Evolutionary conservation across 2,329 filamentous ascomycete species (phyloP).

Genomic region (Xylariales sp.): DNA sequence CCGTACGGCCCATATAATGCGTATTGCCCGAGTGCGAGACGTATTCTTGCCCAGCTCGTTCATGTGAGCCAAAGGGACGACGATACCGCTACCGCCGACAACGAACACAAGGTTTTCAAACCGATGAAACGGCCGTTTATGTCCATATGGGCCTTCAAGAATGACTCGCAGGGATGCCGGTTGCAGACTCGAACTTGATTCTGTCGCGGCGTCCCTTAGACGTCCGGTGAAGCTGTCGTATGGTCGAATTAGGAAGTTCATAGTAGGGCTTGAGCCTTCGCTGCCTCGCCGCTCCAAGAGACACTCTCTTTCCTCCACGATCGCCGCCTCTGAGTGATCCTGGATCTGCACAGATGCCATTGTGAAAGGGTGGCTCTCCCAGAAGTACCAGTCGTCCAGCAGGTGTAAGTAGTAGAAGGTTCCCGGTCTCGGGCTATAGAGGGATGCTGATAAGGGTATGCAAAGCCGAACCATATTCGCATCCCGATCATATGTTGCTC

Average conservation of each 20-base stretch:
- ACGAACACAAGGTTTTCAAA: constrained; percentile 38
- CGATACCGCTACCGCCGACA: constrained; percentile 41
- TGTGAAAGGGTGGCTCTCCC: constrained; percentile 49
- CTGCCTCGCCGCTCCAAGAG: too few relatives aligned
- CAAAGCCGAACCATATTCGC: constrained; percentile 38
- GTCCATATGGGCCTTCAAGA: constrained; percentile 42
- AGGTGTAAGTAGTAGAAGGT: constrained; percentile 43
- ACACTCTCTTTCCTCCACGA: constrained; percentile 25
- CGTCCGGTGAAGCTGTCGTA: constrained; percentile 40
- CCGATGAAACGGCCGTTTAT: constrained; percentile 30
- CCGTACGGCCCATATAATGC: constrained; percentile 39
- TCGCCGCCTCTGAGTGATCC: constrained; percentile 19
- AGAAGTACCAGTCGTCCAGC: constrained; percentile 33
- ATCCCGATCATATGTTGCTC: constrained; percentile 29
- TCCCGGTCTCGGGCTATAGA: constrained; percentile 32
- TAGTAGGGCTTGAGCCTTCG: constrained; percentile 11
- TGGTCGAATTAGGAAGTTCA: constrained; percentile 41
- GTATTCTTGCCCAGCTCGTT: constrained; percentile 18
- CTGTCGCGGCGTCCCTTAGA: constrained; percentile 28
- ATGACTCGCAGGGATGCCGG: constrained; percentile 29
- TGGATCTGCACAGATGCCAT: constrained; percentile 27
- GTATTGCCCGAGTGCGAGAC: constrained; percentile 19
- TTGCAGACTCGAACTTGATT: constrained; percentile 17
- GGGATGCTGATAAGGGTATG: constrained; percentile 29
- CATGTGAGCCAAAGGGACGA: constrained; percentile 36